Evolutionary conservation across 345 rosid species (phyloP).

Genomic region (Aquilaria sinensis): DNA sequence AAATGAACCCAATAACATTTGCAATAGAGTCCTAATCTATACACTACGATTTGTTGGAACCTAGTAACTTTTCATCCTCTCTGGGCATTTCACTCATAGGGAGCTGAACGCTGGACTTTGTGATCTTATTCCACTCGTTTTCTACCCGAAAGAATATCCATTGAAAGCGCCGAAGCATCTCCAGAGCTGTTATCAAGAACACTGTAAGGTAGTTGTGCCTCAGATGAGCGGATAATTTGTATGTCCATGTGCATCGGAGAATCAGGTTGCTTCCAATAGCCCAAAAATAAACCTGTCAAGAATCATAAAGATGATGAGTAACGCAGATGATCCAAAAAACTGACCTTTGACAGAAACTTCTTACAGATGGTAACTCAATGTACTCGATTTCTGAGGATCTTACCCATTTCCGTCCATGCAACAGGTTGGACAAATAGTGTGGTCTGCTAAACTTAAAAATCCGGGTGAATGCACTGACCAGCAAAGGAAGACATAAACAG

Average conservation of each 20-base stretch:
- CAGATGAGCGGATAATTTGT: slow-evolving; percentile 92
- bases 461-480: slow-evolving; percentile 68
- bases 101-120: slow-evolving; percentile 55
- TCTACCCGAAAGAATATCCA: slow-evolving; percentile 98
- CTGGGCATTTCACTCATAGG: slow-evolving; percentile 41
- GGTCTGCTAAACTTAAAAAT: slow-evolving; percentile 87
- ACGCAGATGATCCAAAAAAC: not conserved
- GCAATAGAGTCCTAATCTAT: slow-evolving; percentile 19
- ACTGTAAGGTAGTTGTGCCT: slow-evolving; percentile 84
- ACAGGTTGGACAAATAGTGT: slow-evolving; percentile 37
- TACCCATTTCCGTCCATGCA: slow-evolving; percentile 85
- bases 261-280: slow-evolving; percentile 89
- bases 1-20: no score
- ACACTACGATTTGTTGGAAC: slow-evolving; percentile 48
- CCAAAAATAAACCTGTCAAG: slow-evolving; percentile 81
- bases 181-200: slow-evolving; percentile 57
- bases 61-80: slow-evolving; percentile 70
- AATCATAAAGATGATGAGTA: not conserved
- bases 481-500: not conserved
- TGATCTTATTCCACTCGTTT: slow-evolving; percentile 92
- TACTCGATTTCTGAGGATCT: slow-evolving; percentile 13
- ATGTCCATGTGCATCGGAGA: slow-evolving; percentile 90
- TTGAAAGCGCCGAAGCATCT: slow-evolving; percentile 82
- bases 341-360: not conserved
- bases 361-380: not conserved